Evolutionary conservation across 2,329 filamentous ascomycete species (phyloP), one percentile per base, ranked within the genome.

Genomic region (Fusarium coicis): DNA sequence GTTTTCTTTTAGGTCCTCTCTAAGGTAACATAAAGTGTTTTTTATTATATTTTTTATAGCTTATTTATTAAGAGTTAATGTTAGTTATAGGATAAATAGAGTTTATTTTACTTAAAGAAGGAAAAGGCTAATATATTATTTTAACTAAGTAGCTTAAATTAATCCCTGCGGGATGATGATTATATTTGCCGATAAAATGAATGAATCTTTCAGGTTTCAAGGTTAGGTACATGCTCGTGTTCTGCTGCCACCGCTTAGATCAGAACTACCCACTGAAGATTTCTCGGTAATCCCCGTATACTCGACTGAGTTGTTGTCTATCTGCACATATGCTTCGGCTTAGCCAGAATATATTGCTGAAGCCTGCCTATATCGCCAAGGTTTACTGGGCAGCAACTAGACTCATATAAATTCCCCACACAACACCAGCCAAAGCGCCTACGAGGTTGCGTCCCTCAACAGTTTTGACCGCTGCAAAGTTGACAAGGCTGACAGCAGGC

Each of bases 361-460:
- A 14, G 26, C 40, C 37, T 54, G 21, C 36, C 21, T 54, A 32
- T 23, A 32, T 36, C 32, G 19, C 32, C 10, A 14, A 9, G 11
- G 12, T 47, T 76, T 68, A 82, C 57, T 74, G 71, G 16, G 80
- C 79, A 23, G 86, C 87, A 72, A 90, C 81, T 77, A 95, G 82
- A 78, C 92, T 94, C 82, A 95, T 84, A 80, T 93, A 95, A 46
- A 95, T 85, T 1, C 91, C 91, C 93, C 93, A 96, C 19, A 85
- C 87, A 30, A 96, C 86, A 10, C 93, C 93, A 23, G 92, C 92
- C 56, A 92, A 80, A 73, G 90, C 90, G n/a, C 91, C 92, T 69
- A 95, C 88, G 39, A 95, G 82, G 56, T 93, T 91, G 42, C 93
- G 86, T 58, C 87, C 87, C 77, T 94, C 88, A 7, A 94, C 89